Conservation (phyloP, 495 filamentous ascomycete species). For the Talaromyces borbonicus region DNA sequence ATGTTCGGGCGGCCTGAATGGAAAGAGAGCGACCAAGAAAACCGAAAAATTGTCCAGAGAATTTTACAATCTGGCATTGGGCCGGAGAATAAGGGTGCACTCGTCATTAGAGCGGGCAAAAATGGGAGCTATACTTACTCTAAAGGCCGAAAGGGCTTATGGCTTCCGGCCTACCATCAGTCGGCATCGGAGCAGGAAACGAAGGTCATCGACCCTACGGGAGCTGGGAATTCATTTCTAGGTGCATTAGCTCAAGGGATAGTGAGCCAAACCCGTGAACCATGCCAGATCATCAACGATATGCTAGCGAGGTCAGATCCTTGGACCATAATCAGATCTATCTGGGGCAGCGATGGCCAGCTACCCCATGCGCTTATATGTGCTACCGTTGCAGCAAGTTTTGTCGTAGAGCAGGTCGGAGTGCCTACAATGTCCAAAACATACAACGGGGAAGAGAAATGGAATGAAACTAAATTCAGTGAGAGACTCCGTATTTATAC, state of each 20-base stretch:
- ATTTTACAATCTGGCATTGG: slow-evolving; percentile 48
- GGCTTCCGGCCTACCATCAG: slow-evolving; percentile 51
- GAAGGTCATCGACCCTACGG: slow-evolving; percentile 81
- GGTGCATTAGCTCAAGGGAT: slow-evolving; percentile 74
- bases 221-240: slow-evolving; percentile 90
- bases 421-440: slow-evolving; percentile 52
- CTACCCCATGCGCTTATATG: slow-evolving; percentile 63
- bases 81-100: slow-evolving; percentile 28
- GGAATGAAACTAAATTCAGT: slow-evolving; percentile 60
- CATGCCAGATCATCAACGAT: slow-evolving; percentile 25
- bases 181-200: slow-evolving; percentile 17
- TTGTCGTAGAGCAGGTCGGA: slow-evolving; percentile 90
- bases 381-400: slow-evolving; percentile 81
- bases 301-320: slow-evolving; percentile 20
- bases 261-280: slow-evolving; percentile 41
- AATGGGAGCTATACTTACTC: slow-evolving; percentile 47
- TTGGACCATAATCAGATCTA: slow-evolving; percentile 22
- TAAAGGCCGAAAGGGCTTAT: slow-evolving; percentile 19
- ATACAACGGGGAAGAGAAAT: slow-evolving; percentile 52
- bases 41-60: slow-evolving; percentile 41
- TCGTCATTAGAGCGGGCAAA: slow-evolving; percentile 48
- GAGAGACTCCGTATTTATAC: slow-evolving; percentile 44
- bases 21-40: slow-evolving; percentile 35
- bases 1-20: slow-evolving; percentile 60
- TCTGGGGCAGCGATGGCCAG: slow-evolving; percentile 24